Evolutionary conservation across 2,329 filamentous ascomycete species (phyloP), one percentile per base, ranked within the genome.

Genomic region (Pseudogymnoascus sp.): DNA sequence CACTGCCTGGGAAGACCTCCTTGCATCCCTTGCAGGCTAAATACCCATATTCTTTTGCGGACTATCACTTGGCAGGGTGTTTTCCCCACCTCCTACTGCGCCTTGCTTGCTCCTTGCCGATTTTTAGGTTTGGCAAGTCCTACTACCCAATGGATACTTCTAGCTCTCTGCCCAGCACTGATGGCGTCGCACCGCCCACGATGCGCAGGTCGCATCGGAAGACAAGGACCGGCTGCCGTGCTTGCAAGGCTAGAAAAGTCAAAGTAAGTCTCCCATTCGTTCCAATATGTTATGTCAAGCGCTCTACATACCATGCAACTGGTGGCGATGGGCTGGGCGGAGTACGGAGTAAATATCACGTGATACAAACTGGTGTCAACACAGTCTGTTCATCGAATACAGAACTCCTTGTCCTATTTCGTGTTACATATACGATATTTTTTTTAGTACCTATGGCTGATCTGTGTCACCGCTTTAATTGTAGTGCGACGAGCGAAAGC

Each of bases 401-500:
- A 31, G 44, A 11, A 17, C 47, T 28, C 15, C 47, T 13, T 17
- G 26, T 53, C n/a, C 4, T 28, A 28, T 28, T 28, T 17, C 15
- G 9, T 53, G 47, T 17, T 31, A 31, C 9, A 53, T 53, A 53
- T 53, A 17, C 19, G 40, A 17, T 21, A 4, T 15, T 8, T 23
- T 44, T 17, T 53, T 28, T 17, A 53, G 17, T 53, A 17, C 26
- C 9, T 53, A 53, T 53, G 10, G 47, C 47, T 53, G 47, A 53
- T 31, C 15, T 10, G 11, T 31, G 47, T 53, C 3, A 17, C 23
- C 26, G 11, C 44, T 28, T 31, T 2, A 31, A 31, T 31, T 53
- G n/a, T 31, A 78, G 76, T 78, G 76, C 64, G 76, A 78, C 64
- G 76, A 78, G 63, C 69, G 73, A 31, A 71, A 71, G 36, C 76